Conservation (phyloP, 2,329 filamentous ascomycete genomes). For the Penicillium frequentans region DNA sequence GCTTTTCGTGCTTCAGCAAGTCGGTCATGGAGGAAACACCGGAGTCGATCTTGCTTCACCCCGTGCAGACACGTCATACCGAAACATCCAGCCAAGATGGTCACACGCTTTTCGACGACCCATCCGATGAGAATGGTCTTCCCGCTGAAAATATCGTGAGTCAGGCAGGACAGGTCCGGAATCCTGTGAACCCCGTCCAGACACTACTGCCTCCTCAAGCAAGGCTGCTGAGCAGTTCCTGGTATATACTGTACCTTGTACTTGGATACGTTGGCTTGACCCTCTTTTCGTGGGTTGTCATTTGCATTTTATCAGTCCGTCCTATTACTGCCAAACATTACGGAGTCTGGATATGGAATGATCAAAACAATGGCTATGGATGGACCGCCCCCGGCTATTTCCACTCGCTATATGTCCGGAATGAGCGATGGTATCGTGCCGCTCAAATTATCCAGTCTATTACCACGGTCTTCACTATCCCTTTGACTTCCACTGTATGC, state of each 20-base stretch:
- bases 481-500: slow-evolving; percentile 15
- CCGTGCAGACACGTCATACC: neutral
- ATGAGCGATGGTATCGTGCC: slow-evolving; percentile 4
- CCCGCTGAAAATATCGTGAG: neutral
- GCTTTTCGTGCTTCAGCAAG: neutral
- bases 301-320: neutral
- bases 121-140: neutral
- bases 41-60: neutral
- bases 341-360: neutral
- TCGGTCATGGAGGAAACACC: neutral
- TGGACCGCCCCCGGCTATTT: neutral
- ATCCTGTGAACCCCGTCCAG: neutral
- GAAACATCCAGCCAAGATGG: neutral
- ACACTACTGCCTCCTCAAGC: neutral
- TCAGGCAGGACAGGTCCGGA: neutral
- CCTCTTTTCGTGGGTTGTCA: neutral
- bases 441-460: slow-evolving; percentile 10
- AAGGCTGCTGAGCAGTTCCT: neutral
- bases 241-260: neutral
- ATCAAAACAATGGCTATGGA: neutral
- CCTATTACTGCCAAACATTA: neutral
- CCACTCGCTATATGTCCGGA: neutral
- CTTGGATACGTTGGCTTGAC: neutral
- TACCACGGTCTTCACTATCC: slow-evolving; percentile 33
- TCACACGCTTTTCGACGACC: neutral